These are phyloP conservation scores for Ricinus communis DNA, from an alignment of 345 rosid species.

Conservation along the genomic window DNA sequence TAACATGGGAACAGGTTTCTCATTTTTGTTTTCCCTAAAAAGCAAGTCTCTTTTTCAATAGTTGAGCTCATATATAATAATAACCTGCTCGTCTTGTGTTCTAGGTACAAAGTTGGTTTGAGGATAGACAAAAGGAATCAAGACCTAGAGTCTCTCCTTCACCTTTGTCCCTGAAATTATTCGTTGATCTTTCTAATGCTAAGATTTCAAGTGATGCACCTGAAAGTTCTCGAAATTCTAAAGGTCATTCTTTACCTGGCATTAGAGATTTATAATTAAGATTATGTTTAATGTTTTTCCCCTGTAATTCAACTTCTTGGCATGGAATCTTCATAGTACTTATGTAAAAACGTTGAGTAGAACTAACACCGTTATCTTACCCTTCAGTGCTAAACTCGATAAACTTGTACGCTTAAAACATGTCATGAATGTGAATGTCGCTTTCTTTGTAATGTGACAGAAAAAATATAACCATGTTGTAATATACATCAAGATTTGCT, in stretches of 20 bases:
- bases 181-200: slow-evolving; percentile 43
- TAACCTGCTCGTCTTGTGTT: slow-evolving; percentile 19
- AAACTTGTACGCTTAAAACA: background rate
- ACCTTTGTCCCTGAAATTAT: slow-evolving; percentile 35
- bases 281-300: background rate
- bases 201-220: slow-evolving; percentile 16
- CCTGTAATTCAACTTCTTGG: slow-evolving; percentile 5
- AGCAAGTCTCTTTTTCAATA: background rate
- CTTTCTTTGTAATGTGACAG: too few relatives aligned
- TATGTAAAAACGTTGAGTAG: background rate
- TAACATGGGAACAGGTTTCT: slow-evolving; percentile 70
- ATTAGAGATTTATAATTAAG: background rate
- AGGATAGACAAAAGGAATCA: slow-evolving; percentile 40
- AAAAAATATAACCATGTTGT: too few relatives aligned
- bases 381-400: background rate
- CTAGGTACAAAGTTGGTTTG: slow-evolving; percentile 72
- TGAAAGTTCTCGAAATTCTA: slow-evolving; percentile 29
- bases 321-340: background rate
- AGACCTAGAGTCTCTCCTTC: slow-evolving; percentile 22
- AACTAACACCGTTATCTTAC: background rate
- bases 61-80: background rate
- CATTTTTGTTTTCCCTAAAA: slow-evolving; percentile 9
- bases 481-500: too few relatives aligned
- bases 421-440: background rate
- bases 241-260: slow-evolving; percentile 42